Conservation (phyloP, 148 eudicot genomes). For the Amaranthus hypochondriacus region DNA sequence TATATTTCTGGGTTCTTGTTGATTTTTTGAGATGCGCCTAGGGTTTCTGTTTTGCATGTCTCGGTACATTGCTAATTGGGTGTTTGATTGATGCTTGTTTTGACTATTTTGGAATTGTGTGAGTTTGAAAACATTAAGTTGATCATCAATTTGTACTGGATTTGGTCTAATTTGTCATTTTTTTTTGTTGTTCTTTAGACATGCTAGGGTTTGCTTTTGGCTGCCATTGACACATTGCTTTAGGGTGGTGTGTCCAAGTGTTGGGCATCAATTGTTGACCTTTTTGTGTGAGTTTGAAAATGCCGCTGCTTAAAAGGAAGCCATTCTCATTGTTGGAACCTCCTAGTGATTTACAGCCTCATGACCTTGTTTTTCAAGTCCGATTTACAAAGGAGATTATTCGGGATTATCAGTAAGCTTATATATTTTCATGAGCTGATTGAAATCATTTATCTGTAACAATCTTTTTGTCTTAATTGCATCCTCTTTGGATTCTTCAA, state of each 20-base stretch:
- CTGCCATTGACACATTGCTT: conserved; percentile 9
- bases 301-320: conserved; percentile 81
- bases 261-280: conserved; percentile 14
- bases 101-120: neutral
- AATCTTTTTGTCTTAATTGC: conserved; percentile 1
- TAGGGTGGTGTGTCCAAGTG: conserved; percentile 12
- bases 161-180: neutral
- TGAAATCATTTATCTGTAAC: conserved; percentile 6
- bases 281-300: conserved; percentile 25
- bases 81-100: neutral
- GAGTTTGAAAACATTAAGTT: conserved; percentile 13
- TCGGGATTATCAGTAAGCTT: conserved; percentile 70
- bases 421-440: conserved; percentile 15
- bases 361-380: conserved; percentile 69
- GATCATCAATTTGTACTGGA: conserved; percentile 1
- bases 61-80: conserved; percentile 16
- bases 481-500: conserved; percentile 22
- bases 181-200: conserved; percentile 15
- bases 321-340: conserved; percentile 65
- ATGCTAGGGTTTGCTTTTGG: conserved; percentile 15
- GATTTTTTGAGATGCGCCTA: conserved; percentile 9
- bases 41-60: conserved; percentile 33
- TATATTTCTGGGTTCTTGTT: conserved; percentile 5
- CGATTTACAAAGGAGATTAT: conserved; percentile 89
- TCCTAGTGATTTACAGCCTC: conserved; percentile 63